phyloP scores from a whole-genome alignment of 2,329 filamentous ascomycete genomes.

The Xylaria sp. region DNA sequence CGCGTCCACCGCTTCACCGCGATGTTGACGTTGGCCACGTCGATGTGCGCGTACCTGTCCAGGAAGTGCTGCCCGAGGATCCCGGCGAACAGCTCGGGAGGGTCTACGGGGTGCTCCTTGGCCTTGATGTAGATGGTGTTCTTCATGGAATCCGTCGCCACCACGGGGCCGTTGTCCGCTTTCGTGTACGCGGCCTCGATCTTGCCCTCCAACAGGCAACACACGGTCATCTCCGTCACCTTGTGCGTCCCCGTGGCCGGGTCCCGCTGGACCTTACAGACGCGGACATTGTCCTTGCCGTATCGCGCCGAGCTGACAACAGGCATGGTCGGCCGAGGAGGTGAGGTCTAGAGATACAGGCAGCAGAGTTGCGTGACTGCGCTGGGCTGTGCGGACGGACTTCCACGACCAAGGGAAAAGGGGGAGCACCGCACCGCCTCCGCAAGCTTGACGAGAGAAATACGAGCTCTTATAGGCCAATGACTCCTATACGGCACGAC shows the following conservation, averaged over 20 bases:
- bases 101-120: conserved; percentile 90
- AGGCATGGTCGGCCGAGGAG: conserved; percentile 58
- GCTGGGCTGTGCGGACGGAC: conserved; percentile 6
- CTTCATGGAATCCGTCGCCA: conserved; percentile 98
- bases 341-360: not conserved
- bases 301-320: conserved; percentile 75
- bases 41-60: conserved; percentile 87
- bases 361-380: not conserved
- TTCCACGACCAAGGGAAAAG: not conserved
- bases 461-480: conserved; percentile 33
- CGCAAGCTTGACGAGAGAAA: not conserved
- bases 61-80: conserved; percentile 90
- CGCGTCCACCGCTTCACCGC: conserved; percentile 91
- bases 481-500: conserved; percentile 6
- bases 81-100: conserved; percentile 90
- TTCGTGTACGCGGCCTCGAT: conserved; percentile 91
- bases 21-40: conserved; percentile 82
- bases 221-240: conserved; percentile 94
- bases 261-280: conserved; percentile 93
- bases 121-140: conserved; percentile 96
- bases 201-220: conserved; percentile 90
- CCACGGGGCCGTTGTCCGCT: conserved; percentile 94
- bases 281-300: conserved; percentile 97
- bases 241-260: conserved; percentile 80
- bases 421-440: not conserved